Base-by-base conservation (phyloP, 345 rosid genomes). In the Psidium friedrichsthalianum region DNA sequence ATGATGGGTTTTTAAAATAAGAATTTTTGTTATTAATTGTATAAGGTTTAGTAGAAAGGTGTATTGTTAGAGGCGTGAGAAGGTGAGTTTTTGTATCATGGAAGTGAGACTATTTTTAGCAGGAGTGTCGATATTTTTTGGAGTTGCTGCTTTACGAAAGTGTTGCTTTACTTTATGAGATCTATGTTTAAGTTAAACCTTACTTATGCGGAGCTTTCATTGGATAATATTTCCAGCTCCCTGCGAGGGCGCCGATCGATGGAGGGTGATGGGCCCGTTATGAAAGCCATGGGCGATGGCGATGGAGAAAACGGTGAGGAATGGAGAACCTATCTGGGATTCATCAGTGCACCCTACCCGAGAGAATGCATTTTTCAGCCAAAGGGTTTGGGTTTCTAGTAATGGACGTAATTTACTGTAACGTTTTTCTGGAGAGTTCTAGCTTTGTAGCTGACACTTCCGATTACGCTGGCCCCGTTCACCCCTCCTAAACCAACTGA, bases 401-500 rank as follows among this genome's bases (percentile, higher is more conserved):
- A 85, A 86, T 56, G 83, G 51, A 58, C 83, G 40, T 76, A 82
- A 82, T 36, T 82, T n/a, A 32, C 44, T 86, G 61, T 56, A 83
- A 85, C 27, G 84, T 8, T 85, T 87, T 80, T 9, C 11, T 74
- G 82, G 85, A 32, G 44, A 82, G 47, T 22, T n/a, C 61, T 90
- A 86, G 83, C 69, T 92, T 86, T 86, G 87, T 89, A 74, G 91
- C 88, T 85, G 90, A 86, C 87, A 82, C 78, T 52, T 88, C 91
- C 84, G 94, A 92, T 89, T 90, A 90, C 87, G 85, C 84, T 61
- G 89, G 88, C 51, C 90, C 91, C 82, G 90, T 80, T 47, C 93
- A 90, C 76, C 86, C 91, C n/a, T 87, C 93, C 93, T 76, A 89
- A 85, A 76, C 90, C 88, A 91, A 92, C 88, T 90, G 88, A 89